phyloP scores from a whole-genome alignment of 2,329 filamentous ascomycete genomes.

The Penicillium sp. region DNA sequence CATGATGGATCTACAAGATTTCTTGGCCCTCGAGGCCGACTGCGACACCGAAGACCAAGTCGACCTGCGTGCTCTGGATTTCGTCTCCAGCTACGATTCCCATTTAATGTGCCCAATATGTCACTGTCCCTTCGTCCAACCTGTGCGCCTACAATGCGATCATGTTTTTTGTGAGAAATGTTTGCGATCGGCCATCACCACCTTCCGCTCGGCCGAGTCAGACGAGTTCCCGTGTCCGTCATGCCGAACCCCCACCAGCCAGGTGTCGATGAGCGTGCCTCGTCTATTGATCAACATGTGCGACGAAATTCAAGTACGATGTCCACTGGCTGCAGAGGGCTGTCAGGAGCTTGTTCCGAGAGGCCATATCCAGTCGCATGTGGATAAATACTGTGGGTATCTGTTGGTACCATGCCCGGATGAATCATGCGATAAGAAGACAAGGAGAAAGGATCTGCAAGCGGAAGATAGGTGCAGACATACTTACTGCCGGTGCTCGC shows the following conservation, averaged over 20 bases:
- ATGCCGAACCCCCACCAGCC: slow-evolving; percentile 52
- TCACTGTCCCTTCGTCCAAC: slow-evolving; percentile 62
- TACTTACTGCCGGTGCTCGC: slow-evolving; percentile 52
- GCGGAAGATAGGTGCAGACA: slow-evolving; percentile 55
- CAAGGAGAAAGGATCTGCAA: slow-evolving; percentile 58
- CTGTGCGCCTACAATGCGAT: slow-evolving; percentile 61
- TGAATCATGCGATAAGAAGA: slow-evolving; percentile 51
- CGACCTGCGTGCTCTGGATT: slow-evolving; percentile 61
- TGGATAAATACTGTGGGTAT: slow-evolving; percentile 62
- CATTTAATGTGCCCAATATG: slow-evolving; percentile 67
- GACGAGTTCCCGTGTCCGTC: slow-evolving; percentile 55
- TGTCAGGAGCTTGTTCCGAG: slow-evolving; percentile 57
- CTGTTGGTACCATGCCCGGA: slow-evolving; percentile 55
- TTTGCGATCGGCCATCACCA: slow-evolving; percentile 51
- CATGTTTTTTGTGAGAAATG: slow-evolving; percentile 65
- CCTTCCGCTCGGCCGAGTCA: slow-evolving; percentile 29
- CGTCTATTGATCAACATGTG: slow-evolving; percentile 62
- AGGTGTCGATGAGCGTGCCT: slow-evolving; percentile 48
- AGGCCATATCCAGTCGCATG: slow-evolving; percentile 59
- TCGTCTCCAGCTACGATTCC: slow-evolving; percentile 56
- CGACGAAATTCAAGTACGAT: slow-evolving; percentile 61
- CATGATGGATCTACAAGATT: slow-evolving; percentile 35
- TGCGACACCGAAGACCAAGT: slow-evolving; percentile 35
- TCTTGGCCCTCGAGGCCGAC: slow-evolving; percentile 31
- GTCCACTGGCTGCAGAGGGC: slow-evolving; percentile 56